Conservation (phyloP, 1,284 basidiomycete genomes). For the Ceratorhiza oryzae-sativae region DNA sequence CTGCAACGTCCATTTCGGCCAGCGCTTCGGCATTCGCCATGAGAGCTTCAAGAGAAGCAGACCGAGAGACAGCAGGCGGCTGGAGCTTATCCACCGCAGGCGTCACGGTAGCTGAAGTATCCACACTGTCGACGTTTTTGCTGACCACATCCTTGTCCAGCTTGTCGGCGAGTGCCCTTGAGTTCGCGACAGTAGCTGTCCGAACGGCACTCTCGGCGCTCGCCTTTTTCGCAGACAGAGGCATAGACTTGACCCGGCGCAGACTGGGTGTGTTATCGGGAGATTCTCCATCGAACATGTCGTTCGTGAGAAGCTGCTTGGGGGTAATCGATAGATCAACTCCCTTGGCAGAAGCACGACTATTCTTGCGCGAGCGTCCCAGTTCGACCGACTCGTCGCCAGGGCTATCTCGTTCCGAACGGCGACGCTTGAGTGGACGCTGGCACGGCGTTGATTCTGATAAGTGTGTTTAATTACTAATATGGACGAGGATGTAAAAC, state of each 20-base stretch:
- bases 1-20: slow-evolving; percentile 15
- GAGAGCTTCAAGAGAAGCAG: slow-evolving; percentile 12
- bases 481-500: neutral
- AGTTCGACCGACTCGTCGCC: neutral
- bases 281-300: slow-evolving; percentile 13
- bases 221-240: slow-evolving; percentile 4
- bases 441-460: slow-evolving; percentile 20
- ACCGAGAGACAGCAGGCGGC: neutral
- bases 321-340: neutral
- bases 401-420: slow-evolving; percentile 17
- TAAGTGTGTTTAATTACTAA: neutral
- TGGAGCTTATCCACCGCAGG: neutral
- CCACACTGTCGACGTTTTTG: too few species aligned
- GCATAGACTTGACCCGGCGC: slow-evolving; percentile 15
- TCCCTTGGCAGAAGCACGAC: neutral
- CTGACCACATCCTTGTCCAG: neutral
- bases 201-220: neutral
- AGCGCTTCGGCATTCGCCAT: slow-evolving; percentile 25
- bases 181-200: neutral
- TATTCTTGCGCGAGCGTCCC: slow-evolving; percentile 13
- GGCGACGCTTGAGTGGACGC: slow-evolving; percentile 26
- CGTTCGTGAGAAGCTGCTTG: slow-evolving; percentile 18
- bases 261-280: slow-evolving; percentile 6
- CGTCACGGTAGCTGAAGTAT: neutral
- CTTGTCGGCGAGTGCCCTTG: neutral